These are phyloP conservation scores for Jatropha podagrica DNA, from an alignment of 441 rosid species.

Conservation along the genomic window DNA sequence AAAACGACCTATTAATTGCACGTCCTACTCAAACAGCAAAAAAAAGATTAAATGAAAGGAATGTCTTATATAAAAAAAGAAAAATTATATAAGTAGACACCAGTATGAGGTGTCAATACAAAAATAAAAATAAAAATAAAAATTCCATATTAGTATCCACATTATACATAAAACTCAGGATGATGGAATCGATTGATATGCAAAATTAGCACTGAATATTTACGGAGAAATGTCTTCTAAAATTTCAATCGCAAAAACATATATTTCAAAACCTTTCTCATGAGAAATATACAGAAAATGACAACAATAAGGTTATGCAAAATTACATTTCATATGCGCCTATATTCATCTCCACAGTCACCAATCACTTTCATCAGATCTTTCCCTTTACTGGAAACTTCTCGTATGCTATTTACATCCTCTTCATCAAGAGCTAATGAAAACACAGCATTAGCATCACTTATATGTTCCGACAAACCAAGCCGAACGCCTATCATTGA, in stretches of 20 bases:
- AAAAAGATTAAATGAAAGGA: too few species aligned
- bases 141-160: too few species aligned
- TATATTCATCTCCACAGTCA: conserved; percentile 91
- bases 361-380: conserved; percentile 82
- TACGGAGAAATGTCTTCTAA: not conserved
- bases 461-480: conserved; percentile 72
- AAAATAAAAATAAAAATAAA: too few species aligned
- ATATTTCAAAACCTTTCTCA: not conserved
- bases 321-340: conserved; percentile 30
- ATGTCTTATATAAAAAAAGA: too few species aligned
- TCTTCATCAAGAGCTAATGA: conserved; percentile 74
- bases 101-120: too few species aligned
- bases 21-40: too few species aligned
- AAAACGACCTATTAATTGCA: too few species aligned
- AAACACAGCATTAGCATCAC: conserved; percentile 70
- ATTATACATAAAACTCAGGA: too few species aligned
- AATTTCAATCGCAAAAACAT: not conserved
- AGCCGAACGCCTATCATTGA: conserved; percentile 80
- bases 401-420: conserved; percentile 54
- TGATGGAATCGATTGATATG: too few species aligned
- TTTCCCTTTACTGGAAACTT: conserved; percentile 60
- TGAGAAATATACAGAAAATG: not conserved
- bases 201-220: not conserved
- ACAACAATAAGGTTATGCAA: not conserved
- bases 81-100: too few species aligned